phyloP scores from a whole-genome alignment of 257 asterid genomes.

The Lithospermum erythrorhizon region DNA sequence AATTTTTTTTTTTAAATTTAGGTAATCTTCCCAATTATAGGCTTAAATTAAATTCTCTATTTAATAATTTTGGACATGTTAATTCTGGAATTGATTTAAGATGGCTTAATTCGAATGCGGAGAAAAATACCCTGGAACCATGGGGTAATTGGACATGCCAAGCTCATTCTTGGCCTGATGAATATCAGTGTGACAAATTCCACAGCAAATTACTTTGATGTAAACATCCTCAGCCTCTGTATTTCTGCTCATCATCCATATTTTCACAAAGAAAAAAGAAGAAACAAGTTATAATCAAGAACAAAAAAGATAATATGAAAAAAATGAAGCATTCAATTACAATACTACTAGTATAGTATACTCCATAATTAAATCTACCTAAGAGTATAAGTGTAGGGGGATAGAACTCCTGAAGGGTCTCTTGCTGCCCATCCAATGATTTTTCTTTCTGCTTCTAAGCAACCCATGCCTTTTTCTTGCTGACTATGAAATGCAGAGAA shows the following conservation, averaged over 20 bases:
- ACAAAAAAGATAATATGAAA: neutral
- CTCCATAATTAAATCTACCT: constrained; percentile 27
- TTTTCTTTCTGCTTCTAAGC: constrained; percentile 36
- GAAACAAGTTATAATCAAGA: neutral
- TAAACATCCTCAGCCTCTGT: constrained; percentile 79
- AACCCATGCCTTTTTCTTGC: constrained; percentile 25
- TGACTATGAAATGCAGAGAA: no score
- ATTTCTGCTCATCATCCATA: constrained; percentile 34
- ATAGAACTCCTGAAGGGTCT: constrained; percentile 32
- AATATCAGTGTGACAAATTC: constrained; percentile 79
- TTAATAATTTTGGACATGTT: no score
- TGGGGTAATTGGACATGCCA: constrained; percentile 90
- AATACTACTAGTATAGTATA: neutral
- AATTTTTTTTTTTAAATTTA: no score
- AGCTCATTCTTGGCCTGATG: constrained; percentile 86
- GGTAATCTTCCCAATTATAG: no score
- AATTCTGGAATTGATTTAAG: no score
- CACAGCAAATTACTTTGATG: constrained; percentile 69
- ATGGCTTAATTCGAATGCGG: neutral
- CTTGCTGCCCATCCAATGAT: constrained; percentile 26
- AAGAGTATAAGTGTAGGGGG: constrained; percentile 69
- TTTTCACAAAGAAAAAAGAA: neutral
- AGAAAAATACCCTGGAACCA: constrained; percentile 83
- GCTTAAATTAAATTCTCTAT: no score
- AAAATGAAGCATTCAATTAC: neutral